These are phyloP conservation scores for Neurospora tetrasperma DNA, from an alignment of 495 filamentous ascomycete species.

Conservation along the genomic window DNA sequence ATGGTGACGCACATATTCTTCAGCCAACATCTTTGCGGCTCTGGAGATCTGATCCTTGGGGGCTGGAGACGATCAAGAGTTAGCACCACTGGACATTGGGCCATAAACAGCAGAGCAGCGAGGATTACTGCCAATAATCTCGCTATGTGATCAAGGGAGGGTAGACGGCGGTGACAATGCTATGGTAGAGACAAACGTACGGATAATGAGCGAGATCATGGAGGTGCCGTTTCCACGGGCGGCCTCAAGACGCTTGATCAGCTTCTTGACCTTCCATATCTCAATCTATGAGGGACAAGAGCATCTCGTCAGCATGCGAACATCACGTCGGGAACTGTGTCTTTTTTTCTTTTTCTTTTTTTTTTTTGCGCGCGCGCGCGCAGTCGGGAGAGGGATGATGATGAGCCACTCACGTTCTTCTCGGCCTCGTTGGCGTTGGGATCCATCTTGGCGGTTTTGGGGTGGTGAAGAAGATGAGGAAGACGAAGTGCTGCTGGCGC, in stretches of 20 bases:
- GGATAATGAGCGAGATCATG: conserved; percentile 99
- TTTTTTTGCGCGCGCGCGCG: conserved; percentile 1
- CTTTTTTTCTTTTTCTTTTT: conserved; percentile 1
- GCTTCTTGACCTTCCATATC: conserved; percentile 87
- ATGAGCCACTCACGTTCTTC: conserved; percentile 65
- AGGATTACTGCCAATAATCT: conserved; percentile 3
- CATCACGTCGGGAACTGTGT: neutral
- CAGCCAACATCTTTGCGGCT: conserved; percentile 97
- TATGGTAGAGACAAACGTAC: conserved; percentile 40
- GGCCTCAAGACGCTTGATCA: conserved; percentile 90
- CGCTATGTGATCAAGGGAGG: neutral
- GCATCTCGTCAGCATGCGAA: conserved; percentile 12
- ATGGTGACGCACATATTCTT: conserved; percentile 79
- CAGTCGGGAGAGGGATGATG: conserved; percentile 5
- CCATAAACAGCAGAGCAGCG: neutral
- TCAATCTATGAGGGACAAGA: conserved; percentile 40
- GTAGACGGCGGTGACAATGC: conserved; percentile 15
- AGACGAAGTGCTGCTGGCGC: neutral
- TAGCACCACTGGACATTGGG: conserved; percentile 4
- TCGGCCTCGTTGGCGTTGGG: conserved; percentile 85
- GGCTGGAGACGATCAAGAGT: conserved; percentile 38
- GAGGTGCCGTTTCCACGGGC: conserved; percentile 91
- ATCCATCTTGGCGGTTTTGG: conserved; percentile 55
- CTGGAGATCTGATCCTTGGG: conserved; percentile 97
- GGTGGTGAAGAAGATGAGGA: neutral